phyloP scores from a whole-genome alignment of 1,284 basidiomycete species.

The Leccinum huronense region DNA sequence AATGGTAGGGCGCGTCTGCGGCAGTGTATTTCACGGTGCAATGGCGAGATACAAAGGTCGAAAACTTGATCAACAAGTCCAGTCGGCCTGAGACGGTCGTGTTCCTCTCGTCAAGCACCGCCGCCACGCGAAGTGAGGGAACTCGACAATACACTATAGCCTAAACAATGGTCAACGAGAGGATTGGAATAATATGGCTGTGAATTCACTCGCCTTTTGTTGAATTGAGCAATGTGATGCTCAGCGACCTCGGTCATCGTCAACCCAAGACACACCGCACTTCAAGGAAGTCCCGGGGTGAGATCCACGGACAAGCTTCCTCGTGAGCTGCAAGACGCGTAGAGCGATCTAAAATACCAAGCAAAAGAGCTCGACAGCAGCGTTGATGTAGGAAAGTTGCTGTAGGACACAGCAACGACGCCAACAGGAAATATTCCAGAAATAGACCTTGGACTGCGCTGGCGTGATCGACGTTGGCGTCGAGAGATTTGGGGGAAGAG shows the following conservation, averaged over 20 bases:
- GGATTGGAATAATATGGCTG: not conserved
- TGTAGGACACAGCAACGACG: conserved; percentile 48
- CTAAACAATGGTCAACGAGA: conserved; percentile 17
- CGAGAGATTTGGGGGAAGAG: conserved; percentile 42
- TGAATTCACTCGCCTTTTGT: conserved; percentile 36
- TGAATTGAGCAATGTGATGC: conserved; percentile 40
- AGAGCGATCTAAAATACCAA: conserved; percentile 59
- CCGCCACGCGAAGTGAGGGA: conserved; percentile 47
- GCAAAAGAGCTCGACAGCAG: conserved; percentile 51
- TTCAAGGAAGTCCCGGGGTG: conserved; percentile 52
- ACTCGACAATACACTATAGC: conserved; percentile 20
- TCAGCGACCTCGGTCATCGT: conserved; percentile 35
- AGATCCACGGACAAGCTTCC: conserved; percentile 28
- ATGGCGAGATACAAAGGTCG: conserved; percentile 35
- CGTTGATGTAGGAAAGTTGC: conserved; percentile 43
- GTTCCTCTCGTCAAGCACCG: conserved; percentile 46
- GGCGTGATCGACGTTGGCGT: conserved; percentile 33
- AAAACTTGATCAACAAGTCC: conserved; percentile 46
- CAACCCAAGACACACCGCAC: conserved; percentile 48
- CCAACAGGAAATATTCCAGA: conserved; percentile 60
- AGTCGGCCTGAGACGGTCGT: conserved; percentile 62
- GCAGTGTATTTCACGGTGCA: conserved; percentile 42
- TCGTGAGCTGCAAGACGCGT: conserved; percentile 46
- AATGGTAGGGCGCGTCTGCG: conserved; percentile 57
- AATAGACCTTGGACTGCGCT: conserved; percentile 54